Conservation (phyloP, 805 yeast genomes). For the Komagataella kurtzmanii region DNA sequence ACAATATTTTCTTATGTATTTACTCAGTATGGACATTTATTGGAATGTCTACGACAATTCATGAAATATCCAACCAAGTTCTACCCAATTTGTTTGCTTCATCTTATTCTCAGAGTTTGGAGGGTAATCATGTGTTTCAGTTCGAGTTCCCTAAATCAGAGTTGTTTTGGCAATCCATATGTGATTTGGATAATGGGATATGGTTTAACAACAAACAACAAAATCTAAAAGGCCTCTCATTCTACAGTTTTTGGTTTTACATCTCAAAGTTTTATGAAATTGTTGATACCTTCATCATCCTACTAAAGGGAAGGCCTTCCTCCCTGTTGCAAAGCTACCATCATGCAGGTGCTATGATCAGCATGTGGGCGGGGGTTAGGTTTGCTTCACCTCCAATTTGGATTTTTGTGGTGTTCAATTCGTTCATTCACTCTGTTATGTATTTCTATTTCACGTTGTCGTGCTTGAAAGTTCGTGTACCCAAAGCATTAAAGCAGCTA, state of each 20-base stretch:
- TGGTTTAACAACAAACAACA: conserved; percentile 23
- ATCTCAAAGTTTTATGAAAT: conserved; percentile 63
- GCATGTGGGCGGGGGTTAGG: conserved; percentile 71
- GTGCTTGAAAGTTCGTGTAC: conserved; percentile 44
- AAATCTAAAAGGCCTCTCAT: conserved; percentile 29
- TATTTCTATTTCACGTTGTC: conserved; percentile 54
- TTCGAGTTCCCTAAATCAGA: conserved; percentile 12
- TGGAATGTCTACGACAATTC: conserved; percentile 46
- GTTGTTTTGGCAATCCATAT: conserved; percentile 45
- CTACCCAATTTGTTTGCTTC: conserved; percentile 13
- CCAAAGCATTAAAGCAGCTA: conserved; percentile 38
- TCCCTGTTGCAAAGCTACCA: conserved; percentile 61
- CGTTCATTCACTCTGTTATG: conserved; percentile 68
- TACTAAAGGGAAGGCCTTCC: conserved; percentile 55
- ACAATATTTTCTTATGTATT: conserved; percentile 47
- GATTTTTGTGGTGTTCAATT: conserved; percentile 70
- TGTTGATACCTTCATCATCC: conserved; percentile 51
- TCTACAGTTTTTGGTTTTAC: conserved; percentile 56
- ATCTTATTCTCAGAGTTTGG: conserved; percentile 6
- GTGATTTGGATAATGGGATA: conserved; percentile 46
- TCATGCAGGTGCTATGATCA: conserved; percentile 70
- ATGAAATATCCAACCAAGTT: conserved; percentile 21
- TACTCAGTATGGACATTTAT: conserved; percentile 60
- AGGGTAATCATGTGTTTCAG: conserved; percentile 4
- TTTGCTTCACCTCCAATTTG: conserved; percentile 65